Conservation (phyloP, 768 basidiomycete genomes). For the Plicaturopsis crispa region DNA sequence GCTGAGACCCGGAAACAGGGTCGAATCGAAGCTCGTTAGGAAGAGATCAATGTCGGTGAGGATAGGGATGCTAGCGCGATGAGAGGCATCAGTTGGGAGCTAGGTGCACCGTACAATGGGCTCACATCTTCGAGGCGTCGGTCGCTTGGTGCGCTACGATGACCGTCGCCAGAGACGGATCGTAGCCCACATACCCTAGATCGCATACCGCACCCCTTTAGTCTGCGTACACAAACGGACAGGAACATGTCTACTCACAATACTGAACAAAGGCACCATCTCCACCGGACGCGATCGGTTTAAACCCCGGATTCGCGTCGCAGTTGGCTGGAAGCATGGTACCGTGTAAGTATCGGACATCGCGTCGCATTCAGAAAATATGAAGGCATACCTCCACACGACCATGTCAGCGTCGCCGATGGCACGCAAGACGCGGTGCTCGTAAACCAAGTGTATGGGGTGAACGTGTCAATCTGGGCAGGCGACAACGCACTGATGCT, state of each 20-base stretch:
- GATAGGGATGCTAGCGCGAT: slow-evolving; percentile 22
- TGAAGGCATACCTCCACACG: slow-evolving; percentile 39
- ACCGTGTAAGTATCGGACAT: too few species aligned
- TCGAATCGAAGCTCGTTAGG: slow-evolving; percentile 23
- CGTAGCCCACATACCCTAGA: slow-evolving; percentile 22
- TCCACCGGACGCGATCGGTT: slow-evolving; percentile 37
- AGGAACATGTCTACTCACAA: slow-evolving; percentile 35
- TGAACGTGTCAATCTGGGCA: slow-evolving; percentile 35
- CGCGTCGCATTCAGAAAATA: too few species aligned
- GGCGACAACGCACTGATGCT: slow-evolving; percentile 30
- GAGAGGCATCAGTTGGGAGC: too few species aligned
- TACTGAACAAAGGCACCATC: slow-evolving; percentile 29
- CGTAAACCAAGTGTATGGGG: slow-evolving; percentile 41
- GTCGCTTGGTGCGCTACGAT: slow-evolving; percentile 40
- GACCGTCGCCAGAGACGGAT: slow-evolving; percentile 24
- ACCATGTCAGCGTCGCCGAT: slow-evolving; percentile 34
- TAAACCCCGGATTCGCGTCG: slow-evolving; percentile 35
- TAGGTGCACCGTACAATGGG: not conserved
- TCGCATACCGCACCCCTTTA: too few species aligned
- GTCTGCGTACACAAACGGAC: too few species aligned
- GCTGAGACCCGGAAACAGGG: slow-evolving; percentile 37
- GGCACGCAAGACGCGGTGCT: slow-evolving; percentile 45
- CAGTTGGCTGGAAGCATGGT: slow-evolving; percentile 28
- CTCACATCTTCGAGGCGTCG: slow-evolving; percentile 26
- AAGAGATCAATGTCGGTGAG: slow-evolving; percentile 30